Evolutionary conservation across 805 yeast species (phyloP), one percentile per base, ranked within the genome.

Genomic region (Yarrowia sp.): DNA sequence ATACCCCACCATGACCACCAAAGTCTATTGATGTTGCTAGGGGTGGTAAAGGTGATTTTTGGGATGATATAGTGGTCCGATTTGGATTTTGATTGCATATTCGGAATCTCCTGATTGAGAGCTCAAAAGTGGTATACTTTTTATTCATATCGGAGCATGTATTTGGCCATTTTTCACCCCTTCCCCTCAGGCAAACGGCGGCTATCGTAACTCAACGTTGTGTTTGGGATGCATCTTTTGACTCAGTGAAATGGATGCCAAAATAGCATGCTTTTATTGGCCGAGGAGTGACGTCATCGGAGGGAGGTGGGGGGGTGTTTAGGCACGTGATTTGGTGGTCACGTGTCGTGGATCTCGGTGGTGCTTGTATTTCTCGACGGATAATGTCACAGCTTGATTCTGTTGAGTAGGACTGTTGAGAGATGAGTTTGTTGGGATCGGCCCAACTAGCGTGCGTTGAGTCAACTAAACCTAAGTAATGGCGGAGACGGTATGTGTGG

Each of bases 201-300:
- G 58, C 58, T 52, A 52, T 52, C 58, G 58, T 52, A 52, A 52
- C 58, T 38, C 58, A 47, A 47, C 38, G 58, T 52, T 34, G 24
- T 52, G 47, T 46, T 24, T 14, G 50, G 6, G 19, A n/a, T 19
- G 58, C 58, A 38, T 19, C 17, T 36, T 36, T 36, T 52, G 58
- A 52, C 58, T 52, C 58, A 52, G 58, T 38, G 58, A 24, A 24
- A 52, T 19, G 43, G 20, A 15, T 52, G 58, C 9, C 19, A 38
- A 52, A 52, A 38, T 34, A 19, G 17, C 4, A 19, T 14, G 9
- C 14, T 52, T 14, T 52, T 20, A 52, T 52, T 52, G 58, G 58
- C 12, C 40, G 30, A 10, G 9, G 7, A 9, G 19, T 52, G 56
- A 52, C 56, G 56, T 52, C 56, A 52, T 19, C 6, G 52, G 20